Conservation (phyloP, 148 eudicot genomes). For the Rhododendron mucronatum region DNA sequence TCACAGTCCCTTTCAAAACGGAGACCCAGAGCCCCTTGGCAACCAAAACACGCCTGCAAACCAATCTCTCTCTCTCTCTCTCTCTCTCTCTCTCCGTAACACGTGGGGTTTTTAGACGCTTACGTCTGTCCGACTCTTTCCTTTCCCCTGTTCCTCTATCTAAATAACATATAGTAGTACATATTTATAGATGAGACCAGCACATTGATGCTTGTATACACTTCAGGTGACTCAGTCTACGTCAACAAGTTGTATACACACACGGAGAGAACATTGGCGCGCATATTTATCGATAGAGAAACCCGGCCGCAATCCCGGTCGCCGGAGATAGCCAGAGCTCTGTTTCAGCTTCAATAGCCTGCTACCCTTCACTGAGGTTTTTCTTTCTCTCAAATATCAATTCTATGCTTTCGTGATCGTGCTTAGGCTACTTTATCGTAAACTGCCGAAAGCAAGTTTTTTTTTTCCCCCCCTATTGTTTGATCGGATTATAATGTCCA, state of each 20-base stretch:
- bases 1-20: too few relatives aligned
- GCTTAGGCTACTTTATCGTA: too few relatives aligned
- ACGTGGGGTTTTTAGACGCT: conserved; percentile 21
- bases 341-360: conserved; percentile 1
- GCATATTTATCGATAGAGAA: neutral
- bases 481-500: too few relatives aligned
- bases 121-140: conserved; percentile 1
- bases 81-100: conserved; percentile 9
- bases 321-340: conserved; percentile 4
- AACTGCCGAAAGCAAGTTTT: too few relatives aligned
- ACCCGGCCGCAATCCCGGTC: neutral
- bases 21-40: too few relatives aligned
- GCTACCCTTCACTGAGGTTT: conserved; percentile 7
- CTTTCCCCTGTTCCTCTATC: neutral
- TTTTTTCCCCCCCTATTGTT: too few relatives aligned
- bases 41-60: neutral
- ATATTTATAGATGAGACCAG: neutral
- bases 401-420: too few relatives aligned
- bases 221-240: neutral
- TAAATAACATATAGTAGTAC: neutral
- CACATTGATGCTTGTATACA: neutral
- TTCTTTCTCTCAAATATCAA: neutral
- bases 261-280: neutral
- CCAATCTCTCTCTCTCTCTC: conserved; percentile 3
- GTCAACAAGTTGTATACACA: neutral